A percentile compares a stretch with the other conserved stretches of the same genome.
Conservation (phyloP, 768 basidiomycete species). For the Boletales sp. region DNA sequence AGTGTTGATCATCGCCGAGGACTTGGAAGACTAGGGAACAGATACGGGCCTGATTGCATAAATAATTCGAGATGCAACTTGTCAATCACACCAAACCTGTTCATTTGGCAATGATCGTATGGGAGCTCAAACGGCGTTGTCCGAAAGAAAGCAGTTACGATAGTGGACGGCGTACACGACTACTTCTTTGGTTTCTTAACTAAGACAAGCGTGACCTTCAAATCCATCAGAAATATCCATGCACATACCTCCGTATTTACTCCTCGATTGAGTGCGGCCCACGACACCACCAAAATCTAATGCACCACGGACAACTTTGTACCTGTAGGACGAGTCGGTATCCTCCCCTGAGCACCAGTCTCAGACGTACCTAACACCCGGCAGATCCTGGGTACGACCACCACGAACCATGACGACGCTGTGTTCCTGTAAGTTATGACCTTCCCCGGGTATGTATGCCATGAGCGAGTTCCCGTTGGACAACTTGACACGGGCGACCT, state of each 20-base stretch:
- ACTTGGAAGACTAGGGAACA: too few species aligned
- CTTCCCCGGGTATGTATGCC: conserved; percentile 96
- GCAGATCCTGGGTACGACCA: conserved; percentile 95
- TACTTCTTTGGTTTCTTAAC: conserved; percentile 89
- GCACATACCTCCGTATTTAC: conserved; percentile 84
- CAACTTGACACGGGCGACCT: conserved; percentile 92
- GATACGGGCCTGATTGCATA: too few species aligned
- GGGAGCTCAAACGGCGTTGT: not conserved
- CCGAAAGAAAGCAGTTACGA: not conserved
- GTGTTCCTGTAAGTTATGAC: conserved; percentile 97
- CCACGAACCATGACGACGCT: conserved; percentile 94
- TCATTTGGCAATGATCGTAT: not conserved
- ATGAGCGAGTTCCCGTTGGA: conserved; percentile 84
- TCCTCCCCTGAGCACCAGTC: not conserved
- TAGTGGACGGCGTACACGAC: not conserved
- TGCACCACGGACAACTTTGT: conserved; percentile 92
- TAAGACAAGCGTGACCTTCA: conserved; percentile 26
- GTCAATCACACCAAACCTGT: not conserved
- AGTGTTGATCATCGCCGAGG: too few species aligned
- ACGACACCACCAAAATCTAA: conserved; percentile 90
- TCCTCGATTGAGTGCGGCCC: conserved; percentile 74
- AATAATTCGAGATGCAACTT: too few species aligned
- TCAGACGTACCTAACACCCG: conserved; percentile 83
- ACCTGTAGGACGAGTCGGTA: conserved; percentile 46
- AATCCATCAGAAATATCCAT: not conserved